phyloP scores from a whole-genome alignment of 225 moss, liverwort and hornwort species.

The Sphagnum tenellum region DNA sequence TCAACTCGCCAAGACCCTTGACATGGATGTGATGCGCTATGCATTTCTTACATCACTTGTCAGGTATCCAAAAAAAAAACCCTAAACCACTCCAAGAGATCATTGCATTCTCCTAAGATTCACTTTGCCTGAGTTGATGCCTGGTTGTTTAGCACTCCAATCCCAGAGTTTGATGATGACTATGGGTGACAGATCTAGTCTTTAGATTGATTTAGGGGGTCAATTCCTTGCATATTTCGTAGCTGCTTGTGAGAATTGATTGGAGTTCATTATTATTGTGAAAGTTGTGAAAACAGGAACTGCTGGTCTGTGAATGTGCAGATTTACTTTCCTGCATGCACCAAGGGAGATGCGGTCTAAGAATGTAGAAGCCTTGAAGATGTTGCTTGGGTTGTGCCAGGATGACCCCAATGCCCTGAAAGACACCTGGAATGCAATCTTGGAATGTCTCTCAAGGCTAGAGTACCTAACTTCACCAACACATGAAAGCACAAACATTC shows the following conservation, averaged over 20 bases:
- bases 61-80: conserved; percentile 27
- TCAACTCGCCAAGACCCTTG: conserved; percentile 84
- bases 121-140: too few relatives aligned
- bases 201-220: too few relatives aligned
- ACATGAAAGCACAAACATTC: conserved; percentile 39
- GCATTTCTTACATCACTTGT: conserved; percentile 96
- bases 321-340: conserved; percentile 97
- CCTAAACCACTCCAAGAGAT: too few relatives aligned
- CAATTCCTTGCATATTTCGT: too few relatives aligned
- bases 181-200: too few relatives aligned
- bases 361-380: conserved; percentile 92
- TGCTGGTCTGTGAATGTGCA: conserved; percentile 9
- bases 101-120: too few relatives aligned
- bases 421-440: conserved; percentile 98
- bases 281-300: too few relatives aligned
- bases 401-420: conserved; percentile 80
- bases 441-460: conserved; percentile 94
- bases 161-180: too few relatives aligned
- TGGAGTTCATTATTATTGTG: too few relatives aligned
- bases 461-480: conserved; percentile 86
- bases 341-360: conserved; percentile 98
- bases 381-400: conserved; percentile 75
- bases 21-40: conserved; percentile 99
- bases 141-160: too few relatives aligned
- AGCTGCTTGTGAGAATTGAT: too few relatives aligned